Conservation (phyloP, 1,284 basidiomycete genomes). For the Hypsizygus ulmarius region DNA sequence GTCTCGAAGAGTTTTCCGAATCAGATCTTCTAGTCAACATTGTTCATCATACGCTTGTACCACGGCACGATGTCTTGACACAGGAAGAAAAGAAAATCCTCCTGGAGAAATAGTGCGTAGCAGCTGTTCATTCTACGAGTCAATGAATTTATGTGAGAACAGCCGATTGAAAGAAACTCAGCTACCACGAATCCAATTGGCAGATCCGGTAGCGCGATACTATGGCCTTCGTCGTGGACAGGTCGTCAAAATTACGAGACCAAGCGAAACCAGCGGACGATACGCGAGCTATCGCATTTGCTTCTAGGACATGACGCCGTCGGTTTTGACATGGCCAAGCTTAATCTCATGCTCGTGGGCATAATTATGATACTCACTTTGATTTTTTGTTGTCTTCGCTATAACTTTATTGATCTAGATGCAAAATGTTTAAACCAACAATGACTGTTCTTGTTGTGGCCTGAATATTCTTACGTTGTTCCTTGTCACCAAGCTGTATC, state of each 20-base stretch:
- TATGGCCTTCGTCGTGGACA: slow-evolving; percentile 94
- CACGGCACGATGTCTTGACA: slow-evolving; percentile 87
- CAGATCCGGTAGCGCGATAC: slow-evolving; percentile 96
- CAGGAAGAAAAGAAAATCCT: slow-evolving; percentile 86
- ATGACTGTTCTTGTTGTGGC: slow-evolving; percentile 1
- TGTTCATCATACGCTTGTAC: slow-evolving; percentile 93
- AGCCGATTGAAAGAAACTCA: slow-evolving; percentile 98
- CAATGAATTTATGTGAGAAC: slow-evolving; percentile 16
- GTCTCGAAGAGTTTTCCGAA: slow-evolving; percentile 96
- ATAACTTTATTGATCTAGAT: slow-evolving; percentile 17
- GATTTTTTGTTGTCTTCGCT: slow-evolving; percentile 13
- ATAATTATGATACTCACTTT: slow-evolving; percentile 10
- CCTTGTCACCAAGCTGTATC: background rate
- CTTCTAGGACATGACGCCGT: slow-evolving; percentile 44
- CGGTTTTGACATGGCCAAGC: background rate
- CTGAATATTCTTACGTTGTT: background rate
- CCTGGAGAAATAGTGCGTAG: slow-evolving; percentile 88
- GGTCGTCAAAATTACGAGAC: slow-evolving; percentile 97
- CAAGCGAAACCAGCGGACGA: slow-evolving; percentile 94
- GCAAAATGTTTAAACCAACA: slow-evolving; percentile 18
- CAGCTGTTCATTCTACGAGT: slow-evolving; percentile 12
- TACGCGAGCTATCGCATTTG: slow-evolving; percentile 93
- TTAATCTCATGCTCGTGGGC: slow-evolving; percentile 7
- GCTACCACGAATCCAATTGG: slow-evolving; percentile 92
- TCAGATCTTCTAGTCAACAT: slow-evolving; percentile 97